phyloP scores from a whole-genome alignment of 1,284 basidiomycete genomes.

The Heterobasidion irregulare region DNA sequence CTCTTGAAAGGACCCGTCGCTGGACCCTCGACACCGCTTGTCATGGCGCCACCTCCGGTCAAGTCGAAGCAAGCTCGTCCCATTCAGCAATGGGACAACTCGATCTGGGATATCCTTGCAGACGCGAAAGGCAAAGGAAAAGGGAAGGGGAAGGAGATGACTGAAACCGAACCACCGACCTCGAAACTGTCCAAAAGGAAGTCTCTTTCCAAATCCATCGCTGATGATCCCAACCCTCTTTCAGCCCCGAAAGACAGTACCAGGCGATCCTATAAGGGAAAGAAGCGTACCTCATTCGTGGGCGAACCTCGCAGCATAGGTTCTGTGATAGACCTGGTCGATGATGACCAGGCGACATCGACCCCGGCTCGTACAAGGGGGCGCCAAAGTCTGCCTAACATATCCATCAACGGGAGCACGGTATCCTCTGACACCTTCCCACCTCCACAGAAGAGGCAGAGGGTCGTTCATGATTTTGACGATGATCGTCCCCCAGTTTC shows the following conservation, averaged over 20 bases:
- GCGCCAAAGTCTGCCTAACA: not conserved
- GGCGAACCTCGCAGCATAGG: not conserved
- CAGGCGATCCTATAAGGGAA: not conserved
- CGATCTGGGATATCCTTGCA: constrained; percentile 19
- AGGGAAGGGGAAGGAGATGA: constrained; percentile 12
- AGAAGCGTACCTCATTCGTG: not conserved
- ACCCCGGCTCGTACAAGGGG: not conserved
- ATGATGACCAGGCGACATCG: not conserved
- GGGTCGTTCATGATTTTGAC: not conserved
- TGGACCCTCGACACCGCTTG: constrained; percentile 16
- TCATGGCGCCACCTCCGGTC: constrained; percentile 4
- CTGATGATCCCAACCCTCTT: not conserved
- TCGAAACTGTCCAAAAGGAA: constrained; percentile 6
- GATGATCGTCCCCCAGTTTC: not conserved
- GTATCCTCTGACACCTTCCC: not conserved
- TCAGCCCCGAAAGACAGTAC: not conserved
- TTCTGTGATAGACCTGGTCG: not conserved
- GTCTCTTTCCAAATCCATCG: not conserved
- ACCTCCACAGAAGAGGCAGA: not conserved
- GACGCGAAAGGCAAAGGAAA: constrained; percentile 20
- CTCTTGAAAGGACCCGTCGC: constrained; percentile 22
- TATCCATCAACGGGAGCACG: not conserved
- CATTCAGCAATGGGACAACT: constrained; percentile 5
- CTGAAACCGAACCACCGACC: not conserved
- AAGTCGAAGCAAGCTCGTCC: not conserved